phyloP scores from a whole-genome alignment of 371 early-diverging fungal species.

The Mucor irregularis region DNA sequence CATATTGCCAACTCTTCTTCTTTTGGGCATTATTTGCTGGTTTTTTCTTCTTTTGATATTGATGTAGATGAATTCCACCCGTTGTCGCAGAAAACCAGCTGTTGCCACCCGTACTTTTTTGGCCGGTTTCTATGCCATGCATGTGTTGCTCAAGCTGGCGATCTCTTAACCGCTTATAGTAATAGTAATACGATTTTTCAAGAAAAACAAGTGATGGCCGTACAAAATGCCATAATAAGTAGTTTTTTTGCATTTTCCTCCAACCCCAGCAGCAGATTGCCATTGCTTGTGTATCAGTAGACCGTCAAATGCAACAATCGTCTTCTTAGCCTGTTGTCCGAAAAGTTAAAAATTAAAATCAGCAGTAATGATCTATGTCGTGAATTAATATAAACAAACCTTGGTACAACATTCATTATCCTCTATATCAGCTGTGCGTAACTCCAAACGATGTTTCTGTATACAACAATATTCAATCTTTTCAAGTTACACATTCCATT shows the following conservation, averaged over 20 bases:
- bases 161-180: constrained; percentile 2
- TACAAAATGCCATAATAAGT: constrained; percentile 9
- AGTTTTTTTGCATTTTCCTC: background rate
- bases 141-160: background rate
- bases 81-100: constrained; percentile 23
- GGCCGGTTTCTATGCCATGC: background rate
- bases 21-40: too few relatives aligned
- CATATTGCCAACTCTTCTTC: background rate
- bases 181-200: constrained; percentile 3
- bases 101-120: background rate
- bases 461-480: too few relatives aligned
- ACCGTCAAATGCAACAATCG: constrained; percentile 8
- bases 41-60: background rate
- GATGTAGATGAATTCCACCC: background rate
- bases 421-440: too few relatives aligned
- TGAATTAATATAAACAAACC: too few relatives aligned
- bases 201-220: constrained; percentile 19
- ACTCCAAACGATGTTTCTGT: too few relatives aligned
- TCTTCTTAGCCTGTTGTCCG: too few relatives aligned
- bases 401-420: too few relatives aligned
- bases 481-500: too few relatives aligned
- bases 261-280: background rate
- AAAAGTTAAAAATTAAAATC: too few relatives aligned
- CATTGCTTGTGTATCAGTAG: constrained; percentile 2
- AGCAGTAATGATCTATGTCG: too few relatives aligned